Conservation (phyloP, 345 rosid genomes). For the Sapria himalayana region DNA sequence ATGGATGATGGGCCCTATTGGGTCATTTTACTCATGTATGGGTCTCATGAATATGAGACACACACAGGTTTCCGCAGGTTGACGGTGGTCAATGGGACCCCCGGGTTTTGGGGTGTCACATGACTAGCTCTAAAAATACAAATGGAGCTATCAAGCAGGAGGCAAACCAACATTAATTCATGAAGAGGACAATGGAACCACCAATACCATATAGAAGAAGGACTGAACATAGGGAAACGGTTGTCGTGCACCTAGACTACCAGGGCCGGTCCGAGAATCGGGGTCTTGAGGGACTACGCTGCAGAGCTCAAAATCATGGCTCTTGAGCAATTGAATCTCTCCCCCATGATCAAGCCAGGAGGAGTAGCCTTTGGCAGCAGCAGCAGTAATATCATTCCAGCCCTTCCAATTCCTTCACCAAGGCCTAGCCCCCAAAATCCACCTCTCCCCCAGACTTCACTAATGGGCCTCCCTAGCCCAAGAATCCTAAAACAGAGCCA, state of each 20-base stretch:
- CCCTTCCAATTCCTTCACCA: conserved; percentile 37
- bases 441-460: conserved; percentile 26
- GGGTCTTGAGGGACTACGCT: conserved; percentile 24
- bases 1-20: too few relatives aligned
- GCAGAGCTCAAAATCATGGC: conserved; percentile 17
- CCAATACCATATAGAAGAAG: neutral
- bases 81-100: too few relatives aligned
- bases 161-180: neutral
- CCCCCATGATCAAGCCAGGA: conserved; percentile 9
- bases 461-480: conserved; percentile 28
- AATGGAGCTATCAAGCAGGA: neutral
- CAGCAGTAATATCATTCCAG: too few relatives aligned
- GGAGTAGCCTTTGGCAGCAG: neutral
- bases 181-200: neutral
- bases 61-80: too few relatives aligned
- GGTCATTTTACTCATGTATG: too few relatives aligned
- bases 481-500: conserved; percentile 10
- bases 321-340: conserved; percentile 20
- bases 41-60: too few relatives aligned
- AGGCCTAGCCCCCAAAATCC: conserved; percentile 25
- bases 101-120: too few relatives aligned
- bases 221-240: neutral
- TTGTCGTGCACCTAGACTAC: conserved; percentile 17
- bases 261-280: conserved; percentile 24
- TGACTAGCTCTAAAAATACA: too few relatives aligned